Evolutionary conservation across 345 rosid genomes (phyloP).

Genomic region (Murraya paniculata): DNA sequence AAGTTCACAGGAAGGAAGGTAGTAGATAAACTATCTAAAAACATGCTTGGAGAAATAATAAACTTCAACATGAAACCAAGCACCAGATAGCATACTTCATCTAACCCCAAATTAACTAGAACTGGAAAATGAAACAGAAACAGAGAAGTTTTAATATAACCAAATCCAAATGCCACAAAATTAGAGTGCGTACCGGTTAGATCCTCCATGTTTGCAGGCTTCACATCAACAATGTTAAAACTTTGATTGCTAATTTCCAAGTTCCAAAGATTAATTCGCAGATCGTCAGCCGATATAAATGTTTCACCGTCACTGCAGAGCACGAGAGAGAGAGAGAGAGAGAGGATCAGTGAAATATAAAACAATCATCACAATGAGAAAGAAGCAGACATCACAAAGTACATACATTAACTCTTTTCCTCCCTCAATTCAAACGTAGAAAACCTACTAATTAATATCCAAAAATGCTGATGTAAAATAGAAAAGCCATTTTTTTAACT

Average conservation of each 20-base stretch:
- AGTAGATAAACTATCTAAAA: not conserved
- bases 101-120: not conserved
- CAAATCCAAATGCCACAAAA: not conserved
- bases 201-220: conserved; percentile 98
- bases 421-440: not conserved
- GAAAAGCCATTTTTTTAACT: not conserved
- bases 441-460: not conserved
- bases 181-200: conserved; percentile 64
- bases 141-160: not conserved
- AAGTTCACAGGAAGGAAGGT: not conserved
- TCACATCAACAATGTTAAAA: conserved; percentile 95
- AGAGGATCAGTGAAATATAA: conserved; percentile 1
- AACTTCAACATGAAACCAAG: not conserved
- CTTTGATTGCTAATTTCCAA: conserved; percentile 94
- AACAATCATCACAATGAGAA: not conserved
- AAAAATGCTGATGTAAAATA: not conserved
- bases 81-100: not conserved
- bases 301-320: conserved; percentile 84
- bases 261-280: conserved; percentile 98
- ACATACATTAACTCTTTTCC: not conserved
- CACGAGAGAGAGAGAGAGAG: conserved; percentile 8
- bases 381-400: not conserved
- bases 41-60: not conserved
- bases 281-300: conserved; percentile 95
- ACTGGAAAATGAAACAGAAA: not conserved